Evolutionary conservation across 1,139 yeast species (phyloP), one percentile per base, ranked within the genome.

Genomic region (Tardiomyces digboiensis): DNA sequence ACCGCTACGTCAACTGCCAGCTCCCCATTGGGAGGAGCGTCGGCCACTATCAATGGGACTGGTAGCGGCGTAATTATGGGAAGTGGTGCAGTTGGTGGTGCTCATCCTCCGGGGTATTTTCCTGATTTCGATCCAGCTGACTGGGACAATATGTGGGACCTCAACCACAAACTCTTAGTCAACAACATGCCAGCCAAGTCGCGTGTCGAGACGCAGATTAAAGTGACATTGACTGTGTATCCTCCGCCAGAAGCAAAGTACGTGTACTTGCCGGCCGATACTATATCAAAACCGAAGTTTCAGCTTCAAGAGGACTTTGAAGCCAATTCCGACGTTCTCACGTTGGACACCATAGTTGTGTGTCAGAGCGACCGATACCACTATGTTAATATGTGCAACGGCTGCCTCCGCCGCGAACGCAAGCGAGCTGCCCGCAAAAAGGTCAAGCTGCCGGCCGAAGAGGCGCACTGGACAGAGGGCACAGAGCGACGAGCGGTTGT

Each of bases 151-250:
- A 22, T 21, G 36, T 21, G 20, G 19, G 33, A 16, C 8, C 10
- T 26, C 42, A 42, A 46, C 44, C 83, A 78, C 62, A 67, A 72
- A 44, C 58, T 89, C 48, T 64, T 66, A 23, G 67, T 88, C 1
- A 66, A 72, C 13, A 82, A 80, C 45, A 66, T 89, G 42, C 97
- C 97, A 1, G 65, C 74, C 10, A 79, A 79, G 54, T 86, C 96
- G 8, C 75, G 98, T 52, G 97, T 91, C 5, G 98, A 91, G 64
- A 91, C 97, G 19, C 97, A 91, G 66, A 86, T 89, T 59, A 89
- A 87, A 61, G 68, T 91, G 46, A 72, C 76, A 42, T 65, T 91
- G 23, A 64, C 75, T 7, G 67, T 87, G 41, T 71, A 78, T 29
- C 95, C 95, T 2, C 75, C 86, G 10, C 93, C 95, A 4, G 72